These are phyloP conservation scores for Carex myosuroides DNA, from an alignment of 176 grass and related monocot genomes.

Conservation along the genomic window DNA sequence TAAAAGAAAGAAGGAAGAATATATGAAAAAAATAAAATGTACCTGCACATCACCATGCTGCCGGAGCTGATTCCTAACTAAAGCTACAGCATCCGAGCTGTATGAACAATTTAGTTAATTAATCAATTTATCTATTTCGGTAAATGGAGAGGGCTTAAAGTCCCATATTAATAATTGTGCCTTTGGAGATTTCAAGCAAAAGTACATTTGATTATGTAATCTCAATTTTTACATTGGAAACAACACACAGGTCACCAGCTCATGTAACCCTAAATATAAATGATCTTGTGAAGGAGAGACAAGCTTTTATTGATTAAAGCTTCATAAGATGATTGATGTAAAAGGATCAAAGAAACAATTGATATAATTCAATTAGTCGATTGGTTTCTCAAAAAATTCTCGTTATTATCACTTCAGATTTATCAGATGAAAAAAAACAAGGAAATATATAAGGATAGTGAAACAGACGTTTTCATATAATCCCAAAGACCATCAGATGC, in stretches of 20 bases:
- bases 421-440: background rate
- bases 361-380: no score
- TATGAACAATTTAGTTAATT: constrained; percentile 31
- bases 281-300: no score
- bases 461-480: constrained; percentile 75
- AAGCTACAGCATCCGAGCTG: constrained; percentile 63
- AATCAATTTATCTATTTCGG: constrained; percentile 1
- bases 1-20: constrained; percentile 1
- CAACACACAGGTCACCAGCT: no score
- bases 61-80: constrained; percentile 81
- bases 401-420: background rate
- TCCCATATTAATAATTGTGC: background rate
- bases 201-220: background rate
- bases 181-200: background rate
- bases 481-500: constrained; percentile 97
- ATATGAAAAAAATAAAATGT: background rate
- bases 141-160: background rate
- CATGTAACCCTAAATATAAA: background rate
- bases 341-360: no score
- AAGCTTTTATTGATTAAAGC: no score
- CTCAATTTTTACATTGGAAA: background rate
- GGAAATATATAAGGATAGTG: background rate
- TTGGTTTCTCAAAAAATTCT: no score
- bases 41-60: constrained; percentile 93
- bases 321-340: no score